Base-by-base conservation (phyloP, 192 early-diverging fungal species). In the Coemansia sp. region DNA sequence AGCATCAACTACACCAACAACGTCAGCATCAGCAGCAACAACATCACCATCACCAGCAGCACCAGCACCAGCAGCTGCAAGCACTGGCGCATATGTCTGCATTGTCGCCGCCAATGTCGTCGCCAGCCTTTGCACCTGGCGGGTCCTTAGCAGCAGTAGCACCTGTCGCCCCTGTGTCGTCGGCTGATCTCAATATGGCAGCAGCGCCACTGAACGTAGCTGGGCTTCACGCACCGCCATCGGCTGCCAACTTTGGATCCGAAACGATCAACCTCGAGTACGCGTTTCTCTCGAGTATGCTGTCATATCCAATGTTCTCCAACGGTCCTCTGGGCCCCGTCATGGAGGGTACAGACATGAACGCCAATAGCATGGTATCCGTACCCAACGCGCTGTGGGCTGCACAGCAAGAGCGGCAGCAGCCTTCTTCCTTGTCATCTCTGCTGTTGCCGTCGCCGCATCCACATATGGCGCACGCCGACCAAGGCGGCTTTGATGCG, bases 211-310 rank as follows among this genome's bases (percentile, higher is more conserved):
- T 67, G 39, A 64, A 67, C 19, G 32, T 66, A 29, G 23, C 53
- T 39, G 39, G 62, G 36, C 65, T 70, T 46, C 77, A 62, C 21
- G 61, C 63, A 41, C 78, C 63, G 39, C 73, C 74, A 68, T 66
- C 64, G 14, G 27, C 59, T 21, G 50, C 58, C 19, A 72, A 67
- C 67, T 98, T 98, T 85, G 93, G 93, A 29, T 98, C 96, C 4
- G 93, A 93, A 59, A 84, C 92, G 32, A 87, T 91, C 66, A 96
- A 93, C 69, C 85, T 94, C 36, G 96, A 98, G 78, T 94, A 95
- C 70, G 89, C 91, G 2, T 90, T 97, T 39, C 77, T 97, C 23
- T 93, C 92, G 3, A 93, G 87, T 67, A 97, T 97, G 94, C 85
- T 97, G n/a, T 78, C 87, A 34, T 85, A 88, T 46, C 84, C 87